phyloP scores from a whole-genome alignment of 169 alveolate genomes.

The Cryptosporidium muris region DNA sequence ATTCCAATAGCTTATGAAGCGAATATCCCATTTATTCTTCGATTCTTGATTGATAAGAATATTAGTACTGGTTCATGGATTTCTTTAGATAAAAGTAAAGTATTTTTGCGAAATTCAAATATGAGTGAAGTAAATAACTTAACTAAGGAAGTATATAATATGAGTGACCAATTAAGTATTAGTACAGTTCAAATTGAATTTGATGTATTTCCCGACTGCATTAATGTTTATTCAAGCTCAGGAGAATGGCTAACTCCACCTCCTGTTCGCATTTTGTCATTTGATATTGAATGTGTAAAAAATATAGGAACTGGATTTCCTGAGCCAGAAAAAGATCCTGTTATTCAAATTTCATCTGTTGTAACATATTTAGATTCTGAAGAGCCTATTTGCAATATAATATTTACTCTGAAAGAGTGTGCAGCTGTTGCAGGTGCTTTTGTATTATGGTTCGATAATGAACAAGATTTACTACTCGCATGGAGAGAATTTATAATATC shows the following conservation, averaged over 20 bases:
- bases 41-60: constrained; percentile 94
- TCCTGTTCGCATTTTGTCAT: constrained; percentile 94
- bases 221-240: constrained; percentile 82
- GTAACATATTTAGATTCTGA: constrained; percentile 79
- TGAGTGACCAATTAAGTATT: neutral
- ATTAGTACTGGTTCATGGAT: constrained; percentile 98
- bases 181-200: constrained; percentile 90
- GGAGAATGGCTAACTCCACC: constrained; percentile 93
- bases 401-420: constrained; percentile 85
- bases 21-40: constrained; percentile 93
- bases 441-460: constrained; percentile 86
- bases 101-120: constrained; percentile 42
- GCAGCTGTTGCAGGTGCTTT: constrained; percentile 87
- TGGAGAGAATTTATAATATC: constrained; percentile 85
- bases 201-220: constrained; percentile 80
- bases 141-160: constrained; percentile 11
- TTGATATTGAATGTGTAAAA: constrained; percentile 89
- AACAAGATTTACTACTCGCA: constrained; percentile 85
- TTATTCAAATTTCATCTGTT: constrained; percentile 94
- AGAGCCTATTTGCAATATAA: constrained; percentile 81
- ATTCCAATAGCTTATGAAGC: constrained; percentile 88
- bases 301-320: constrained; percentile 94
- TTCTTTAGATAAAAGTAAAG: constrained; percentile 75
- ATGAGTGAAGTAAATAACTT: constrained; percentile 29
- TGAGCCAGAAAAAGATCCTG: constrained; percentile 92